Evolutionary conservation across 495 filamentous ascomycete genomes (phyloP).

Genomic region (Xylaria intraflava): DNA sequence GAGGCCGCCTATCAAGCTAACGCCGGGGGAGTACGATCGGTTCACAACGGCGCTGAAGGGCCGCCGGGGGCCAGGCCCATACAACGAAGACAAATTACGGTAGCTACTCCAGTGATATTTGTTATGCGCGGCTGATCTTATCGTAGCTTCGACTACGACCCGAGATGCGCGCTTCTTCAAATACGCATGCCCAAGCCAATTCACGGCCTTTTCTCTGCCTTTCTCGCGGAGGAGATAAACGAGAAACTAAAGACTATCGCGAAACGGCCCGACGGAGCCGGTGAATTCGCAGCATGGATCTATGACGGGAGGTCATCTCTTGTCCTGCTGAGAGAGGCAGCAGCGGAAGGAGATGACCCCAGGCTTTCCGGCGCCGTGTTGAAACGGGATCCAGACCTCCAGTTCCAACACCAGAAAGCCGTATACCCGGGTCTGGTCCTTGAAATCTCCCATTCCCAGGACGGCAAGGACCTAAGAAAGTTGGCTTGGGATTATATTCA

Average conservation of each 20-base stretch:
- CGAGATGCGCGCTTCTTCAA: not conserved
- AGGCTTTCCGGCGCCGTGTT: not conserved
- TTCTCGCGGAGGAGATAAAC: not conserved
- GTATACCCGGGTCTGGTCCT: constrained; percentile 15
- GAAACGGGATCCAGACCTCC: not conserved
- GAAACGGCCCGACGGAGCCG: not conserved
- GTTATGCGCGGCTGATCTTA: not conserved
- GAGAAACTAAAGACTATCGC: not conserved
- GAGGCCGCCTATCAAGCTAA: not conserved
- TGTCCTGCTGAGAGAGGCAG: not conserved
- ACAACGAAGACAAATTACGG: not conserved
- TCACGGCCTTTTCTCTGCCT: not conserved
- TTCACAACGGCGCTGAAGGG: not conserved
- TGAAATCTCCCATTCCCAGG: constrained; percentile 12
- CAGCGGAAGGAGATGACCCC: not conserved
- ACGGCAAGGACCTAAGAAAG: constrained; percentile 11
- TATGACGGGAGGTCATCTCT: not conserved
- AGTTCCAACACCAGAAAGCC: not conserved
- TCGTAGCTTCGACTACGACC: not conserved
- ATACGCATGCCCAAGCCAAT: not conserved
- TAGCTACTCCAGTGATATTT: not conserved
- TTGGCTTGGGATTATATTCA: constrained; percentile 15
- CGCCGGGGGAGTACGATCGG: not conserved
- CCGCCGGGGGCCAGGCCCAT: too few relatives aligned
- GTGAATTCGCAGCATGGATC: not conserved